A percentile compares a stretch with the other conserved stretches of the same genome.
Conservation (phyloP, 345 rosid species). For the Viola odorata region DNA sequence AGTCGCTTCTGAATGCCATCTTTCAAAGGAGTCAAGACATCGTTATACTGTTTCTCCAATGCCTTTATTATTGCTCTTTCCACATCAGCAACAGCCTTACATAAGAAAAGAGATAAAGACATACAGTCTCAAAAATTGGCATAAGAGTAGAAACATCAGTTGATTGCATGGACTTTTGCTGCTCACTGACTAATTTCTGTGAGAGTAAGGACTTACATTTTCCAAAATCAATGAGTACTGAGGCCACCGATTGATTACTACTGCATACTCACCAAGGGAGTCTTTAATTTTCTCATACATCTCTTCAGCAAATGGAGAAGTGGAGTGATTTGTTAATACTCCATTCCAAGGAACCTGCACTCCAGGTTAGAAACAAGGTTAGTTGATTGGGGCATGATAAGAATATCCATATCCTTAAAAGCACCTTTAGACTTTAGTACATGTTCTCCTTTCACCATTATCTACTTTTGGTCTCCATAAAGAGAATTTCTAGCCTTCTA, state of each 20-base stretch:
- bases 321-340: constrained; percentile 71
- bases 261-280: constrained; percentile 71
- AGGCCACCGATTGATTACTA: constrained; percentile 91
- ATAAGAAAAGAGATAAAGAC: constrained; percentile 2
- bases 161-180: background rate
- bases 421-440: background rate
- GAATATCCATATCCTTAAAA: constrained; percentile 3
- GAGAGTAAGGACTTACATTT: constrained; percentile 44
- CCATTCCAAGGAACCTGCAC: constrained; percentile 86
- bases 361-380: constrained; percentile 11
- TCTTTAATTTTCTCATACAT: constrained; percentile 79
- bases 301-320: constrained; percentile 93
- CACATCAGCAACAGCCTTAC: constrained; percentile 66
- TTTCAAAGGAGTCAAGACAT: constrained; percentile 74
- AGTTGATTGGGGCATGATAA: constrained; percentile 1
- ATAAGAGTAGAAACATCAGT: background rate
- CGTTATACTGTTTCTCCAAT: constrained; percentile 83
- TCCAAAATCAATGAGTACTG: constrained; percentile 79
- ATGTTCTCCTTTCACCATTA: no score
- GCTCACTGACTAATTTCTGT: background rate
- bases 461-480: no score
- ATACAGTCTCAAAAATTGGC: background rate
- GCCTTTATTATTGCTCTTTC: constrained; percentile 87
- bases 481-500: no score
- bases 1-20: constrained; percentile 83